These are phyloP conservation scores for Cystobasidium sp. DNA, from an alignment of 1,284 basidiomycete species.

Conservation along the genomic window DNA sequence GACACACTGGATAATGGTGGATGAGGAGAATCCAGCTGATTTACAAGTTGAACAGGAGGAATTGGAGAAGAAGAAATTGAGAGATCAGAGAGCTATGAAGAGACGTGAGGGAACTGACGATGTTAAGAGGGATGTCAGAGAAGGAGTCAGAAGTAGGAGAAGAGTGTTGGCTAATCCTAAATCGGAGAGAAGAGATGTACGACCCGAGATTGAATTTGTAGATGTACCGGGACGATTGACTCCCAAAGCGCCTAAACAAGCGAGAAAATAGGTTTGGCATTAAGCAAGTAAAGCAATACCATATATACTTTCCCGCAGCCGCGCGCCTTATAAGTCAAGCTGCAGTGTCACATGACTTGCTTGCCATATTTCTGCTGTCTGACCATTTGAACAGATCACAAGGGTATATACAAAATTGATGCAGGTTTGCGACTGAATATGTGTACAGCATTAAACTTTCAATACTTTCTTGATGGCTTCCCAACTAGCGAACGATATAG, in stretches of 20 bases:
- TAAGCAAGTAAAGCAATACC: neutral
- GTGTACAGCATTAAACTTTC: constrained; percentile 57
- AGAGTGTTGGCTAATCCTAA: constrained; percentile 10
- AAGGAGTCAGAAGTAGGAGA: constrained; percentile 33
- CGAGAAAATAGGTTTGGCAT: neutral
- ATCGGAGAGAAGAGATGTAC: constrained; percentile 11
- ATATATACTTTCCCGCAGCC: neutral
- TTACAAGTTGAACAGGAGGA: constrained; percentile 15
- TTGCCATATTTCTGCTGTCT: neutral
- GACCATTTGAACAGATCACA: neutral
- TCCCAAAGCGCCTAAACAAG: neutral
- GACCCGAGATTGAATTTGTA: constrained; percentile 35
- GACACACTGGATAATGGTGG: constrained; percentile 32
- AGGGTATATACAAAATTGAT: neutral
- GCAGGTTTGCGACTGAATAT: neutral
- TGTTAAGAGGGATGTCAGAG: constrained; percentile 13
- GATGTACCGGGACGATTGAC: constrained; percentile 27
- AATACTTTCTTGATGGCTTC: constrained; percentile 70
- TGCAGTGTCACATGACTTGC: neutral
- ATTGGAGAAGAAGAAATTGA: constrained; percentile 2
- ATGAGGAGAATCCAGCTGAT: constrained; percentile 36
- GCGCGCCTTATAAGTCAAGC: neutral
- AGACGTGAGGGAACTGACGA: constrained; percentile 1
- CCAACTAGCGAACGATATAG: constrained; percentile 77
- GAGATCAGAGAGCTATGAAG: constrained; percentile 6